These are phyloP conservation scores for Russula earlei DNA, from an alignment of 768 basidiomycete species.

Conservation along the genomic window DNA sequence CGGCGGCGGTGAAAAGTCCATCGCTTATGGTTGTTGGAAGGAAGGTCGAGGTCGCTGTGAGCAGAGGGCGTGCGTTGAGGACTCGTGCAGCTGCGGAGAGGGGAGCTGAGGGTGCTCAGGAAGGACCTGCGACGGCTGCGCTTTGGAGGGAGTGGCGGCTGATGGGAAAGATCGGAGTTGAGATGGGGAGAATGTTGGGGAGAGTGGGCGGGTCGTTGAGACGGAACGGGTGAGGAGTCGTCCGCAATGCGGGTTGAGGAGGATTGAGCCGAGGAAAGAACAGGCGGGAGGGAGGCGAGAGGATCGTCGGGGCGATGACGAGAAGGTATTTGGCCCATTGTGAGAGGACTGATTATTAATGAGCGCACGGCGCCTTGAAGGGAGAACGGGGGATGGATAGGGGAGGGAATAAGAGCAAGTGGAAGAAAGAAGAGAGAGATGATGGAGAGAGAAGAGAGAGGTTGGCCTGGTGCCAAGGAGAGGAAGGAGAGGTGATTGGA, in stretches of 20 bases:
- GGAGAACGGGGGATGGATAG: too few relatives aligned
- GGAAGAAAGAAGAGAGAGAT: too few relatives aligned
- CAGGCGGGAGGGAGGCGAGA: neutral
- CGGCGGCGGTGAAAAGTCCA: slow-evolving; percentile 12
- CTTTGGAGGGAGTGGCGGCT: slow-evolving; percentile 3
- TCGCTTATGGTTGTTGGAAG: neutral
- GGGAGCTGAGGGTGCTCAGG: slow-evolving; percentile 10
- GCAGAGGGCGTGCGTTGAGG: neutral
- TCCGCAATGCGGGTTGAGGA: slow-evolving; percentile 1
- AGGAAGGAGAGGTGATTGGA: neutral
- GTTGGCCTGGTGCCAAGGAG: neutral
- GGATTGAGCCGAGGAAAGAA: neutral
- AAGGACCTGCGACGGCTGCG: slow-evolving; percentile 4
- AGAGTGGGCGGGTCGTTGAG: neutral
- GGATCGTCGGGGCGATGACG: slow-evolving; percentile 5
- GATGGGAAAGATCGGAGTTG: slow-evolving; percentile 13
- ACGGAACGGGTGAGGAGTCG: neutral
- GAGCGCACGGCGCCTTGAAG: neutral
- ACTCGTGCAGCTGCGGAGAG: neutral
- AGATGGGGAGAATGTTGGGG: neutral
- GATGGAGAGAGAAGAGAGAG: neutral
- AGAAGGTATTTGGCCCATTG: slow-evolving; percentile 11
- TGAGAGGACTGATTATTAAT: neutral
- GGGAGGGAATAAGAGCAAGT: neutral
- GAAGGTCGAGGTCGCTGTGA: neutral